phyloP scores from a whole-genome alignment of 768 basidiomycete species.

The Coprinopsis cinerea region DNA sequence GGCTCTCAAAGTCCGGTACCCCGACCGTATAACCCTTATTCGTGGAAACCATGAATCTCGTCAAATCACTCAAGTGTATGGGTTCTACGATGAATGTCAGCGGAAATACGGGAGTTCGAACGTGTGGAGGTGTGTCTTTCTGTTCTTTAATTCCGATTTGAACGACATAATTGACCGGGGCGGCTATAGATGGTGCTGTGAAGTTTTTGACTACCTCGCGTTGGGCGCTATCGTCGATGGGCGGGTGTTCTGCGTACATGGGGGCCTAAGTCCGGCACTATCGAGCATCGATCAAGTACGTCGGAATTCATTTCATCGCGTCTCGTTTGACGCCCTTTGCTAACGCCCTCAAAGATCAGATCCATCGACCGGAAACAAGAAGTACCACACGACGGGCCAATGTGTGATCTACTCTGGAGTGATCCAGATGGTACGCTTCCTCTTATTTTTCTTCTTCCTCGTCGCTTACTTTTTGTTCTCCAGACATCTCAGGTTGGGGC shows the following conservation, averaged over 20 bases:
- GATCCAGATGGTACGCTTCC: constrained; percentile 99
- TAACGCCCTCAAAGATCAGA: constrained; percentile 85
- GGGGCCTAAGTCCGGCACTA: constrained; percentile 88
- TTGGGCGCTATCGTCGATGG: constrained; percentile 96
- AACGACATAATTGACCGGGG: no score
- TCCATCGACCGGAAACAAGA: constrained; percentile 95
- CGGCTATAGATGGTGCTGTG: no score
- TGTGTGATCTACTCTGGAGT: constrained; percentile 98
- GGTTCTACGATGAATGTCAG: constrained; percentile 95
- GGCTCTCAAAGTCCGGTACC: constrained; percentile 94
- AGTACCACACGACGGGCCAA: constrained; percentile 96
- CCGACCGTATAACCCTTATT: constrained; percentile 94
- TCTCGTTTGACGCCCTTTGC: no score
- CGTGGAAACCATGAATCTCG: constrained; percentile 97
- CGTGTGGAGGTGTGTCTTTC: constrained; percentile 97
- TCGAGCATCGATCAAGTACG: constrained; percentile 89
- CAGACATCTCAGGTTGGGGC: constrained; percentile 86
- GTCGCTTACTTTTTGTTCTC: constrained; percentile 16
- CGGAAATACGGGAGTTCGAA: constrained; percentile 90
- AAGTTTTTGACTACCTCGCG: constrained; percentile 96
- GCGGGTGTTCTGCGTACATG: constrained; percentile 95
- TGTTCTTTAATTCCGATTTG: no score
- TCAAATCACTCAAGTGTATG: constrained; percentile 95
- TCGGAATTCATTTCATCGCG: no score
- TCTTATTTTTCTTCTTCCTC: constrained; percentile 42